A percentile compares a stretch with the other conserved stretches of the same genome.
Conservation (phyloP, 257 asterid species). For the Orobanche coerulescens region DNA sequence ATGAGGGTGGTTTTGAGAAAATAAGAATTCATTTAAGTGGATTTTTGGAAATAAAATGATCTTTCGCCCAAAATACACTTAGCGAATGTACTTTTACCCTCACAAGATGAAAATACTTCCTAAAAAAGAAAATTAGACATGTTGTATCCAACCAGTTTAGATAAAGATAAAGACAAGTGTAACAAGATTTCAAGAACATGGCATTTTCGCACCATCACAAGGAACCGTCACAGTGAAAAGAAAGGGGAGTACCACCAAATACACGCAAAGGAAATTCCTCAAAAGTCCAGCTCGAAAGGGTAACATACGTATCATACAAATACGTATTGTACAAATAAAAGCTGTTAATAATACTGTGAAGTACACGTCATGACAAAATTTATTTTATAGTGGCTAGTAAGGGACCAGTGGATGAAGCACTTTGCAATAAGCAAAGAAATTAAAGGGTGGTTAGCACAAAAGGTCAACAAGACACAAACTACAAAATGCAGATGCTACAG, state of each 20-base stretch:
- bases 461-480: background rate
- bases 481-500: slow-evolving; percentile 18
- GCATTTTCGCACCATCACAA: background rate
- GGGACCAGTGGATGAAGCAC: background rate
- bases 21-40: too few species aligned
- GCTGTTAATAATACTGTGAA: background rate
- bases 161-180: background rate
- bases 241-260: background rate
- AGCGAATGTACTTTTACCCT: background rate
- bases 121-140: background rate
- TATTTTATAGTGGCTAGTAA: slow-evolving; percentile 3
- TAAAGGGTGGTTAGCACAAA: slow-evolving; percentile 2
- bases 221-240: background rate
- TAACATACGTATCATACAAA: background rate
- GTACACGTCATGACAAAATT: background rate
- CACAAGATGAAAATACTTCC: background rate
- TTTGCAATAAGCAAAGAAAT: slow-evolving; percentile 6
- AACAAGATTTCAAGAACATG: background rate
- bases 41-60: too few species aligned
- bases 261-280: background rate
- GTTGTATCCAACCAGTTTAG: background rate
- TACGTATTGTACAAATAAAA: background rate
- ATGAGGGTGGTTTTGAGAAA: too few species aligned
- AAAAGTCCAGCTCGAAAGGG: background rate
- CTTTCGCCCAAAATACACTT: background rate